These are phyloP conservation scores for Friedmanniomyces endolithicus DNA, from an alignment of 495 filamentous ascomycete species.

Conservation along the genomic window DNA sequence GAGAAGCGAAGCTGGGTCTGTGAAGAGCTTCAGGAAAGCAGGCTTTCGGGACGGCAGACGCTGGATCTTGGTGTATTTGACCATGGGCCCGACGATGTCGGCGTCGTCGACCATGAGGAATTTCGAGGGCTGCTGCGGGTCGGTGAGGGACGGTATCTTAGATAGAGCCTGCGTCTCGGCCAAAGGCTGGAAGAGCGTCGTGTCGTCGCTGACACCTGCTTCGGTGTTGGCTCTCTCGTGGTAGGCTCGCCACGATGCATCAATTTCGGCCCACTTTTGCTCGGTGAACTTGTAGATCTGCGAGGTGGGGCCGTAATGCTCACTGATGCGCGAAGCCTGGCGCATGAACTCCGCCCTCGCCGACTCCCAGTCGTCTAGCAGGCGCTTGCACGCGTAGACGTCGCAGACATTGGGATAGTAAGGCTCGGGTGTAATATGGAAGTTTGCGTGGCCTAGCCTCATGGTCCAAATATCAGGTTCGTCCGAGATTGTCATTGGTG, in stretches of 20 bases:
- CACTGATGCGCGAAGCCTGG: conserved; percentile 70
- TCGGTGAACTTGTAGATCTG: conserved; percentile 72
- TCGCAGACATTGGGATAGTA: conserved; percentile 54
- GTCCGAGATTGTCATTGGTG: conserved; percentile 48
- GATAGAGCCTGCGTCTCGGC: conserved; percentile 39
- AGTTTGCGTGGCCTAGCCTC: conserved; percentile 82
- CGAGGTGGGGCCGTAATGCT: conserved; percentile 75
- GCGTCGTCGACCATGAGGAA: conserved; percentile 79
- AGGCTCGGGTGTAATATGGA: conserved; percentile 71
- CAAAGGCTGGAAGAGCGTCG: conserved; percentile 20
- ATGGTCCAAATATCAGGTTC: conserved; percentile 68
- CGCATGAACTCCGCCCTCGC: conserved; percentile 71
- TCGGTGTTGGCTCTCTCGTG: conserved; percentile 47
- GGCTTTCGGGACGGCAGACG: conserved; percentile 11
- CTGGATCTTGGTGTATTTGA: conserved; percentile 38
- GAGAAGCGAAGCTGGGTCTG: conserved; percentile 19
- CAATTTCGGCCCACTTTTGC: conserved; percentile 71
- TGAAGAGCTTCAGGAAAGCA: conserved; percentile 33
- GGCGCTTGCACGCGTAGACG: conserved; percentile 47
- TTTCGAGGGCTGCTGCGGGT: conserved; percentile 58
- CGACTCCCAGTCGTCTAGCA: conserved; percentile 68
- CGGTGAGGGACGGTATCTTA: conserved; percentile 49
- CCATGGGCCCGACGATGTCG: conserved; percentile 90
- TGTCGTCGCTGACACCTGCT: conserved; percentile 21
- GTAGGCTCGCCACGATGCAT: conserved; percentile 54